Percentiles rank a stretch among this genome's conserved stretches.
Evolutionary conservation across 2,329 filamentous ascomycete species (phyloP).

Genomic region (Colletotrichum godetiae): DNA sequence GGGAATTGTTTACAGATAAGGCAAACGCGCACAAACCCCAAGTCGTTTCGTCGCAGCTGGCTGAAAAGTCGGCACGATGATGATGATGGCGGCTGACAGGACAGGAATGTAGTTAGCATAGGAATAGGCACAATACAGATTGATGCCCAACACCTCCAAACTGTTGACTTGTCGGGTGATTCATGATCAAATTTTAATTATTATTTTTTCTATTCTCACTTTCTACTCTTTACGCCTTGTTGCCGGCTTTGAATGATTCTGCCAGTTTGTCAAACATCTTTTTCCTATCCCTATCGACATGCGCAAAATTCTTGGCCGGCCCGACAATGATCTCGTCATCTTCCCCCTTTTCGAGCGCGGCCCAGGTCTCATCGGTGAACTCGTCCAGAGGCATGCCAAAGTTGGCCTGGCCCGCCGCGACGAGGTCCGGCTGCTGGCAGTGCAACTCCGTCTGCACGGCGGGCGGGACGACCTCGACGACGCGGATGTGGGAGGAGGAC

Average conservation of each 20-base stretch:
- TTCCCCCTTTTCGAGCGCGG: conserved; percentile 51
- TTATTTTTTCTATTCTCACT: too few relatives aligned
- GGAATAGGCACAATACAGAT: conserved; percentile 32
- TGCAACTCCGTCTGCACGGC: conserved; percentile 63
- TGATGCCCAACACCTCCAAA: conserved; percentile 12
- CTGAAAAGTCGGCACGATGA: conserved; percentile 22
- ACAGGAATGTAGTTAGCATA: conserved; percentile 32
- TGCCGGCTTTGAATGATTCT: conserved; percentile 4
- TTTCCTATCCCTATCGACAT: conserved; percentile 24
- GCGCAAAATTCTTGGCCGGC: conserved; percentile 23
- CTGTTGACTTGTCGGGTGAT: too few relatives aligned
- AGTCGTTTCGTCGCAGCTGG: conserved; percentile 17
- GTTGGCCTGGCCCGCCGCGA: conserved; percentile 42
- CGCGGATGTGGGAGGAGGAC: conserved; percentile 47
- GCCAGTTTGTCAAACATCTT: conserved; percentile 21
- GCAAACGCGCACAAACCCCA: conserved; percentile 7
- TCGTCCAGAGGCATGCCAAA: conserved; percentile 51
- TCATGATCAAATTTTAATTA: too few relatives aligned
- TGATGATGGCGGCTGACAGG: conserved; percentile 28
- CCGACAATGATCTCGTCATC: conserved; percentile 46
- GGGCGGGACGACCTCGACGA: conserved; percentile 62
- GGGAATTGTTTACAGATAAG: conserved; percentile 21
- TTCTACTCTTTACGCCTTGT: not conserved
- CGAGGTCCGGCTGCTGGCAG: conserved; percentile 49
- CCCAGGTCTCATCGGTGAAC: conserved; percentile 59